These are phyloP conservation scores for Teratosphaeria zuluensis DNA, from an alignment of 2,329 filamentous ascomycete species.

Conservation along the genomic window DNA sequence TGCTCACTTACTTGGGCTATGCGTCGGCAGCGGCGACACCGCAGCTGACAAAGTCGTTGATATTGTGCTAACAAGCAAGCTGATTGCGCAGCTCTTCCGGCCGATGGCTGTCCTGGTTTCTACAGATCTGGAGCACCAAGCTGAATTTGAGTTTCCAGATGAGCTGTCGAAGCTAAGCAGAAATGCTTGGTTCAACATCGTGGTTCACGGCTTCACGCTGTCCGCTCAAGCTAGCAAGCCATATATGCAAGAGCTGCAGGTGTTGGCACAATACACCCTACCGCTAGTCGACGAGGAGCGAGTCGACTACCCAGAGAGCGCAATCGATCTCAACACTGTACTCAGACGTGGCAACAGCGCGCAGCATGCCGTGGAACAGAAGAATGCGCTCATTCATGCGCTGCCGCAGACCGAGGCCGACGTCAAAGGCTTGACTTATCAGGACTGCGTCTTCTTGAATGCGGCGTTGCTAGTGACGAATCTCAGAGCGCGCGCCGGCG, in stretches of 20 bases:
- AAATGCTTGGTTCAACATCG: constrained; percentile 97
- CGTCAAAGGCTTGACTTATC: constrained; percentile 74
- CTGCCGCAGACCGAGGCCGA: constrained; percentile 69
- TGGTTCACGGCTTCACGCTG: constrained; percentile 79
- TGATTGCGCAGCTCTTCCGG: constrained; percentile 78
- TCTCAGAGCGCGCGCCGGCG: constrained; percentile 72
- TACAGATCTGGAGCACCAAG: constrained; percentile 37
- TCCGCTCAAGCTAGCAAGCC: constrained; percentile 63
- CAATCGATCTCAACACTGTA: constrained; percentile 92
- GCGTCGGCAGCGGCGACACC: constrained; percentile 83
- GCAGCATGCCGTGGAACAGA: constrained; percentile 69
- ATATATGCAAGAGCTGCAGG: constrained; percentile 65
- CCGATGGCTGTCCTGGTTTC: constrained; percentile 82
- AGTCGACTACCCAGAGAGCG: constrained; percentile 83
- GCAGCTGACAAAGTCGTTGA: constrained; percentile 40
- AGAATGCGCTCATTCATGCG: constrained; percentile 63
- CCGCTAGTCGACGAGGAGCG: constrained; percentile 81
- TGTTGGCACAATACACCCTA: constrained; percentile 78
- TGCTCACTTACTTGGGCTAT: constrained; percentile 70
- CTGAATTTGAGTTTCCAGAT: constrained; percentile 40
- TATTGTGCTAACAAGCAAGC: constrained; percentile 69
- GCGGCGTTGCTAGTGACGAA: constrained; percentile 84
- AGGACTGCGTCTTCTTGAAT: constrained; percentile 85
- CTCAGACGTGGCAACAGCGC: constrained; percentile 75
- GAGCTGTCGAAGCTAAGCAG: constrained; percentile 51